These are phyloP conservation scores for Alternaria sp. DNA, from an alignment of 2,329 filamentous ascomycete species.

Conservation along the genomic window DNA sequence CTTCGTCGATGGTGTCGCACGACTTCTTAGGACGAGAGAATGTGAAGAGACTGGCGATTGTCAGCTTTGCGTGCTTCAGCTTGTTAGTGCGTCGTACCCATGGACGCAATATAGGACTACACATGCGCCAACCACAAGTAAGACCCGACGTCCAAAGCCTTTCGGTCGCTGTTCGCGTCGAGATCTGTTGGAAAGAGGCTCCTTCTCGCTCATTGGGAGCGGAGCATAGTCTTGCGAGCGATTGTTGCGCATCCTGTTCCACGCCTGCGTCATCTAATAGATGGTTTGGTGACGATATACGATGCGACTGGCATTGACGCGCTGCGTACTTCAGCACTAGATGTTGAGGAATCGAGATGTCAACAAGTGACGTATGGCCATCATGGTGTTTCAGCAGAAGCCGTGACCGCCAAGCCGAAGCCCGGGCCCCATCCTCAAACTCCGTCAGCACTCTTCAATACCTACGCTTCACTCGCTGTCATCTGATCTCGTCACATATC, in stretches of 20 bases:
- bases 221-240: slow-evolving; percentile 33
- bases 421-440: not conserved
- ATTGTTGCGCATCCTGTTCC: slow-evolving; percentile 36
- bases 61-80: slow-evolving; percentile 12
- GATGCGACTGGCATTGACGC: not conserved
- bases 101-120: slow-evolving; percentile 32
- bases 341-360: not conserved
- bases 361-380: not conserved
- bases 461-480: not conserved
- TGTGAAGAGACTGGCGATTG: slow-evolving; percentile 22
- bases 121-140: slow-evolving; percentile 25
- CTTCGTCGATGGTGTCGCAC: slow-evolving; percentile 62
- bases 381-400: not conserved
- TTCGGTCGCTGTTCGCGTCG: slow-evolving; percentile 16
- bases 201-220: slow-evolving; percentile 42
- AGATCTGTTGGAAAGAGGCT: slow-evolving; percentile 23
- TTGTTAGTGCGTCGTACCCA: slow-evolving; percentile 23
- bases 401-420: not conserved
- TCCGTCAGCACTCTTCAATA: not conserved
- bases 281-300: not conserved
- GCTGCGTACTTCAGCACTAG: not conserved
- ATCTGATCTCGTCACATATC: not conserved
- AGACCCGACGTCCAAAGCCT: slow-evolving; percentile 17
- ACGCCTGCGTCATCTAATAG: slow-evolving; percentile 29
- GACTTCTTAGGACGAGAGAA: slow-evolving; percentile 24